Evolutionary conservation across 2,329 filamentous ascomycete genomes (phyloP).

Genomic region (Aureobasidium uvarum): DNA sequence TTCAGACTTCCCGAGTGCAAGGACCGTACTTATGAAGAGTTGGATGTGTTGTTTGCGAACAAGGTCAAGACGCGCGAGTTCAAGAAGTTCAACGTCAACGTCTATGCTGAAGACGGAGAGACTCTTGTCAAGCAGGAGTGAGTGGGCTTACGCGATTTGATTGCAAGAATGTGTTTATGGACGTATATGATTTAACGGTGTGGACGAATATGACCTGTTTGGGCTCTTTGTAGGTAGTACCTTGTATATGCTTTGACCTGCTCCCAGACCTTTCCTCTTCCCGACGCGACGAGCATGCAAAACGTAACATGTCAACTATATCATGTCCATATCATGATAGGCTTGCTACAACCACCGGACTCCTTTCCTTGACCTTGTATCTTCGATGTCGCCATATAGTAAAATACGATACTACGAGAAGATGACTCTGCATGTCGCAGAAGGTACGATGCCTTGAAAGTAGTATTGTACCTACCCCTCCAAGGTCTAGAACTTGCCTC

Average conservation of each 20-base stretch:
- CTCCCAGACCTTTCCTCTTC: neutral
- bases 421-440: neutral
- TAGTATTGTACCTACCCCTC: too few relatives aligned
- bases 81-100: constrained; percentile 17
- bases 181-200: neutral
- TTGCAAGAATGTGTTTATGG: neutral
- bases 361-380: too few relatives aligned
- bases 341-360: too few relatives aligned
- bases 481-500: too few relatives aligned
- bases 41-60: constrained; percentile 46
- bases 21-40: constrained; percentile 44
- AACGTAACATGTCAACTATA: too few relatives aligned
- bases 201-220: neutral
- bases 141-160: neutral
- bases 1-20: constrained; percentile 45
- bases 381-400: neutral
- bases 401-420: too few relatives aligned
- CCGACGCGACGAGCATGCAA: too few relatives aligned
- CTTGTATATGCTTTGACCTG: neutral
- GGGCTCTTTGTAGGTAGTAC: neutral
- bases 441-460: neutral
- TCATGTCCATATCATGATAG: too few relatives aligned
- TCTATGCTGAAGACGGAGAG: constrained; percentile 11
- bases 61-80: constrained; percentile 41
- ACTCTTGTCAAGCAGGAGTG: constrained; percentile 20